These are phyloP conservation scores for Candida broadrunensis DNA, from an alignment of 805 yeast species.

Conservation along the genomic window DNA sequence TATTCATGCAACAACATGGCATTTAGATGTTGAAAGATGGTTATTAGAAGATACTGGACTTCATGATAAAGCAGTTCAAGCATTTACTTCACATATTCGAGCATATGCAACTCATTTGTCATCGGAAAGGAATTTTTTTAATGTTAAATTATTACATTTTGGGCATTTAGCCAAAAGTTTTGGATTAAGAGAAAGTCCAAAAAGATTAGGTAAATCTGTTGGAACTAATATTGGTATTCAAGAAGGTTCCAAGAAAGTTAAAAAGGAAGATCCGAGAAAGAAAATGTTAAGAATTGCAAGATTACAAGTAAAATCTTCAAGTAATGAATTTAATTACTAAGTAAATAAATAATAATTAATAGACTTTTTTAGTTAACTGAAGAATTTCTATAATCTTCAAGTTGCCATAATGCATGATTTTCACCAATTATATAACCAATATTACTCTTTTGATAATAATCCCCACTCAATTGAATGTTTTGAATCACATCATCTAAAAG, in stretches of 20 bases:
- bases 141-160: slow-evolving; percentile 77
- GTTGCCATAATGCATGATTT: slow-evolving; percentile 69
- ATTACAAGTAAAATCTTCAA: slow-evolving; percentile 58
- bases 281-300: slow-evolving; percentile 76
- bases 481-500: slow-evolving; percentile 80
- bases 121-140: slow-evolving; percentile 74
- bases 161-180: slow-evolving; percentile 96
- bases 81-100: slow-evolving; percentile 83
- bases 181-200: slow-evolving; percentile 93
- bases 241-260: slow-evolving; percentile 31
- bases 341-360: slow-evolving; percentile 2
- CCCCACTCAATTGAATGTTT: slow-evolving; percentile 52
- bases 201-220: slow-evolving; percentile 54
- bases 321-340: slow-evolving; percentile 70
- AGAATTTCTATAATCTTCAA: slow-evolving; percentile 18
- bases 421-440: slow-evolving; percentile 72
- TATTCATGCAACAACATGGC: slow-evolving; percentile 94
- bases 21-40: slow-evolving; percentile 85
- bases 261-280: slow-evolving; percentile 66
- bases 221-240: slow-evolving; percentile 28
- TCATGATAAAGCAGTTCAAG: slow-evolving; percentile 70
- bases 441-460: slow-evolving; percentile 57
- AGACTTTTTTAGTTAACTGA: neutral
- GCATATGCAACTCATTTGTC: slow-evolving; percentile 95
- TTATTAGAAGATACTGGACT: slow-evolving; percentile 63